Base-by-base conservation (phyloP, 345 rosid genomes). In the Firmiana major region DNA sequence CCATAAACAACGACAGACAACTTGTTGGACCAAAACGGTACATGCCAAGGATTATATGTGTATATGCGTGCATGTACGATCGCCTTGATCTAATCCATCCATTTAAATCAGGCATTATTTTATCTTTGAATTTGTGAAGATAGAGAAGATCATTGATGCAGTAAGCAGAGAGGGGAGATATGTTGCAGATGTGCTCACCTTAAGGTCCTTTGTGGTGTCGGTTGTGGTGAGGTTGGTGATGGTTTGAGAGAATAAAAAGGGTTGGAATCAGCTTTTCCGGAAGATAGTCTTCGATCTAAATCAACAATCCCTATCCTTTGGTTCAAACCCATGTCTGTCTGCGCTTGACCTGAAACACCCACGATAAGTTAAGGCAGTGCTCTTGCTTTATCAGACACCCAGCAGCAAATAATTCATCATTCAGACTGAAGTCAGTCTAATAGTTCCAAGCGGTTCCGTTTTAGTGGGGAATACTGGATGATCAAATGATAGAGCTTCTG, bases 271-370 rank as follows among this genome's bases (percentile, higher is more conserved):
- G 82, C 68, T 60, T 74, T 78, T 72, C 62, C 83, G 38, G 77
- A 69, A 48, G 82, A 81, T 40, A 77, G 40, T 75, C 81, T 71
- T 75, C 79, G 84, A 58, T 76, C 75, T 48, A 63, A 49, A 79
- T 79, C 88, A 75, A 57, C 71, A 3, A 82, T 63, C 36, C 62
- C 79, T 68, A 73, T 63, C 64, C 81, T 77, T 70, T 80, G 80
- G 77, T 79, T 83, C 79, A 85, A 81, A 79, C 78, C 77, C 81
- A 73, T 73, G 67, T 82, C 82, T 79, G 80, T 75, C 83, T 65
- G 85, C 63, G 75, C 89, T 69, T 70, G 84, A 81, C 89, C 92
- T 89, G 90, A 75, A 82, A 82, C 55, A 63, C 54, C 58, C 65
- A 78, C 65, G 62, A 81, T 53, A 79, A 15, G 72, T 34, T 42